A percentile compares a stretch with the other conserved stretches of the same genome.
Evolutionary conservation across 2,329 filamentous ascomycete species (phyloP).

Genomic region (Cladophialophora immunda): DNA sequence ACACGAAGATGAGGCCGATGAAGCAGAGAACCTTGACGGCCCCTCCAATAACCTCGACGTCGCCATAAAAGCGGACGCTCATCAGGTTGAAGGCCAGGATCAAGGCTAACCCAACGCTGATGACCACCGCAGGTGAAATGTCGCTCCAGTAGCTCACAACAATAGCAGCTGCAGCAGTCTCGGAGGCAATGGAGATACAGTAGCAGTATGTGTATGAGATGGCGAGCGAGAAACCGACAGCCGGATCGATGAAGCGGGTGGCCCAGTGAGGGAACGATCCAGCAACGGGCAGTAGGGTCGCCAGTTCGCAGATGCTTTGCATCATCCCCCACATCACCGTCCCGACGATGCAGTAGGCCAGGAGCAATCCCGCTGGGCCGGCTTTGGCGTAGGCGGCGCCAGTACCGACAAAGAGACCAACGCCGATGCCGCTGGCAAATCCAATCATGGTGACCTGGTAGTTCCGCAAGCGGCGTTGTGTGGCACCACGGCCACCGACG

Average conservation of each 20-base stretch:
- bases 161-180: constrained; percentile 57
- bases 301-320: constrained; percentile 65
- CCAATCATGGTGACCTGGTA: constrained; percentile 44
- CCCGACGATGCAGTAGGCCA: constrained; percentile 49
- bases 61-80: constrained; percentile 47
- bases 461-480: constrained; percentile 47
- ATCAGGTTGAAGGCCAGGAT: constrained; percentile 38
- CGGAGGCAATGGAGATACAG: constrained; percentile 55
- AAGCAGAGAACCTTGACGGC: constrained; percentile 47
- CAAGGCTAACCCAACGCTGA: constrained; percentile 44
- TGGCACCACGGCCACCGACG: constrained; percentile 46
- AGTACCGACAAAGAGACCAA: constrained; percentile 86
- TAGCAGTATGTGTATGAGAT: constrained; percentile 58
- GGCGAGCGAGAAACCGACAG: constrained; percentile 61
- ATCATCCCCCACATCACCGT: constrained; percentile 51
- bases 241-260: constrained; percentile 64
- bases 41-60: constrained; percentile 46
- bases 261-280: constrained; percentile 61
- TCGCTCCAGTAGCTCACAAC: constrained; percentile 54
- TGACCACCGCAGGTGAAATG: constrained; percentile 35
- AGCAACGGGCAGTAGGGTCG: constrained; percentile 63
- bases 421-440: constrained; percentile 56
- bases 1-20: constrained; percentile 55
- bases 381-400: constrained; percentile 74
- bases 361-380: constrained; percentile 62